phyloP scores from a whole-genome alignment of 257 asterid species.

The Solanum rostratum region DNA sequence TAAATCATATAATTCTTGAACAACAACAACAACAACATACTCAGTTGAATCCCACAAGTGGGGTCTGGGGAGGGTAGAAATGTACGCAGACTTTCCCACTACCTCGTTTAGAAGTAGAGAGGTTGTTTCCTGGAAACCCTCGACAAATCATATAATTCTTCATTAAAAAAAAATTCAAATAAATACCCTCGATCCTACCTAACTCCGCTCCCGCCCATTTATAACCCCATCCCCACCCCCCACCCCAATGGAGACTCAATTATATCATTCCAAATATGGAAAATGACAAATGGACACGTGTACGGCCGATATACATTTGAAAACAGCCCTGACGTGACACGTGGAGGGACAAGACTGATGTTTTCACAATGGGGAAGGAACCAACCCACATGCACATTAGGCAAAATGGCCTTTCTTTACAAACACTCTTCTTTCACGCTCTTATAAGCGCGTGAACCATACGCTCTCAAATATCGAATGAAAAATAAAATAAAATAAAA shows the following conservation, averaged over 20 bases:
- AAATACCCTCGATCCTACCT: neutral
- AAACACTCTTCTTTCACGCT: neutral
- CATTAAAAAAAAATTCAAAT: too few species aligned
- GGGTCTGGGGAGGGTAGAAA: too few species aligned
- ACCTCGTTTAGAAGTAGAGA: too few species aligned
- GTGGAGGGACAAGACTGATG: neutral
- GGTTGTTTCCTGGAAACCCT: too few species aligned
- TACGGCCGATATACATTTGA: neutral
- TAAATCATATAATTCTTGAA: too few species aligned
- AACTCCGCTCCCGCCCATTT: neutral
- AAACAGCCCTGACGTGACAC: neutral
- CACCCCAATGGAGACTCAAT: too few species aligned
- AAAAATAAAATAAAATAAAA: neutral
- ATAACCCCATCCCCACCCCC: too few species aligned
- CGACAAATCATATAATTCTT: too few species aligned
- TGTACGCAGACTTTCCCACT: too few species aligned
- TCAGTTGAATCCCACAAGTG: too few species aligned
- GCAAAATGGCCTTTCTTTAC: neutral
- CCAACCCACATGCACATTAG: constrained; percentile 1
- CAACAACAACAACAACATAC: too few species aligned
- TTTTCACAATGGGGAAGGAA: neutral
- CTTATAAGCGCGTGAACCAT: neutral
- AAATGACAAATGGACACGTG: neutral
- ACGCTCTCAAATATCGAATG: neutral
- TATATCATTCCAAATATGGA: too few species aligned